Percentiles rank a stretch among this genome's conserved stretches.
Conservation (phyloP, 1,139 yeast species). For the Geotrichum restrictum region DNA sequence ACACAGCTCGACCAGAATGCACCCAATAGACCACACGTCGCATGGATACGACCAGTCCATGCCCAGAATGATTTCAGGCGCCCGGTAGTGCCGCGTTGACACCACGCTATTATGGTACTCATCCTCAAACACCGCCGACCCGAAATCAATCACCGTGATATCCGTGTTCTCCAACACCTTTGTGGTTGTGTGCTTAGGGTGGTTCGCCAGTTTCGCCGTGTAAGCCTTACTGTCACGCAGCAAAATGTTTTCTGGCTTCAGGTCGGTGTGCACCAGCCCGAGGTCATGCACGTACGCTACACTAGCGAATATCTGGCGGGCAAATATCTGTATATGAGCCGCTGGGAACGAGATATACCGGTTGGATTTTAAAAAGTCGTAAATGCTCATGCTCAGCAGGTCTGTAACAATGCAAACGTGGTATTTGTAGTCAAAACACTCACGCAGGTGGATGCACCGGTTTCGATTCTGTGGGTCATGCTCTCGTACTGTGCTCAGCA, state of each 20-base stretch:
- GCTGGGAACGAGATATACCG: conserved; percentile 69
- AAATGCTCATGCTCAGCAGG: conserved; percentile 74
- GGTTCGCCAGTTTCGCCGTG: conserved; percentile 19
- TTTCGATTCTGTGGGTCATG: conserved; percentile 60
- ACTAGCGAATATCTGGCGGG: conserved; percentile 78
- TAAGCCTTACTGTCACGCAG: conserved; percentile 41
- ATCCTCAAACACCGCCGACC: conserved; percentile 88
- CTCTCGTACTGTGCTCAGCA: conserved; percentile 71
- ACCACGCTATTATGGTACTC: conserved; percentile 92
- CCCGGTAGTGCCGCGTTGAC: conserved; percentile 89
- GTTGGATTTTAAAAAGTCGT: conserved; percentile 77
- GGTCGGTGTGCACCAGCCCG: conserved; percentile 87
- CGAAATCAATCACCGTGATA: conserved; percentile 91
- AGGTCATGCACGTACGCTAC: conserved; percentile 88
- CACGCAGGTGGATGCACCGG: conserved; percentile 64
- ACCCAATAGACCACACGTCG: conserved; percentile 96
- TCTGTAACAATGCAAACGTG: conserved; percentile 95
- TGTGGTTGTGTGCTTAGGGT: conserved; percentile 10
- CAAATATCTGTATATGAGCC: conserved; percentile 82
- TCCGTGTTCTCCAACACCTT: conserved; percentile 59
- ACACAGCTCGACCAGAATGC: conserved; percentile 83
- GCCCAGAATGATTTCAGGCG: conserved; percentile 93
- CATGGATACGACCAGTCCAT: conserved; percentile 92
- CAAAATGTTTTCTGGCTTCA: conserved; percentile 90
- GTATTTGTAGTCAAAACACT: conserved; percentile 87